A percentile compares a stretch with the other conserved stretches of the same genome.
Conservation (phyloP, 106 monocot species). For the Dioscorea alata region DNA sequence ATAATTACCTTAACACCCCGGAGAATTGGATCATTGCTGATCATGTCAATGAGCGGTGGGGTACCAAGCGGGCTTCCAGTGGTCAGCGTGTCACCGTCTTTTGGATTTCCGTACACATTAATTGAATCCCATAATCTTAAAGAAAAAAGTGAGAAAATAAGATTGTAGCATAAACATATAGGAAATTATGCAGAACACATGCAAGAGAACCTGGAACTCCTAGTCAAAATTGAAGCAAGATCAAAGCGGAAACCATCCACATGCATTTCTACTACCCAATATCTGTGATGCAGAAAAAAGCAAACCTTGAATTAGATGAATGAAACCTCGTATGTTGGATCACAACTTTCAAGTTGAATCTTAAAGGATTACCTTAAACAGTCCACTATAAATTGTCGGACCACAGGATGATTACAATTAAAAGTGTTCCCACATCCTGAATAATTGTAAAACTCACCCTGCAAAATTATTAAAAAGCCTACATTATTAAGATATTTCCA, state of each 20-base stretch:
- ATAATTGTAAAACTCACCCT: slow-evolving; percentile 95
- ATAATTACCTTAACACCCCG: slow-evolving; percentile 61
- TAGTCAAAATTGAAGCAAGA: slow-evolving; percentile 91
- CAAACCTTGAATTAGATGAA: background rate
- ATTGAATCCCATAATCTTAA: slow-evolving; percentile 76
- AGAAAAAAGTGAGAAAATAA: slow-evolving; percentile 7
- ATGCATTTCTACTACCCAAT: slow-evolving; percentile 92
- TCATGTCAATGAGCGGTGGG: slow-evolving; percentile 81
- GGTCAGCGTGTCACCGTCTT: slow-evolving; percentile 51
- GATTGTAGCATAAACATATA: background rate
- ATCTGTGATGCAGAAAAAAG: slow-evolving; percentile 31
- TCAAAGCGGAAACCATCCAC: slow-evolving; percentile 97
- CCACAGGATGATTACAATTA: slow-evolving; percentile 92
- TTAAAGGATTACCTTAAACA: slow-evolving; percentile 61
- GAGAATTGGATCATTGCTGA: slow-evolving; percentile 85
- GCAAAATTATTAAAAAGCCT: slow-evolving; percentile 5
- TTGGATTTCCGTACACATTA: slow-evolving; percentile 62
- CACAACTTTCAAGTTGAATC: background rate
- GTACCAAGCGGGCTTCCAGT: slow-evolving; percentile 61
- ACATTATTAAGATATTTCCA: too few species aligned
- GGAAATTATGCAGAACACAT: background rate
- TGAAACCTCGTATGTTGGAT: background rate
- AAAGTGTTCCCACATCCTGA: slow-evolving; percentile 97
- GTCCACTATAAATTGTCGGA: slow-evolving; percentile 82
- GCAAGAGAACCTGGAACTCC: slow-evolving; percentile 52